Evolutionary conservation across 2,329 filamentous ascomycete species (phyloP).

Genomic region (Fonsecaea erecta): DNA sequence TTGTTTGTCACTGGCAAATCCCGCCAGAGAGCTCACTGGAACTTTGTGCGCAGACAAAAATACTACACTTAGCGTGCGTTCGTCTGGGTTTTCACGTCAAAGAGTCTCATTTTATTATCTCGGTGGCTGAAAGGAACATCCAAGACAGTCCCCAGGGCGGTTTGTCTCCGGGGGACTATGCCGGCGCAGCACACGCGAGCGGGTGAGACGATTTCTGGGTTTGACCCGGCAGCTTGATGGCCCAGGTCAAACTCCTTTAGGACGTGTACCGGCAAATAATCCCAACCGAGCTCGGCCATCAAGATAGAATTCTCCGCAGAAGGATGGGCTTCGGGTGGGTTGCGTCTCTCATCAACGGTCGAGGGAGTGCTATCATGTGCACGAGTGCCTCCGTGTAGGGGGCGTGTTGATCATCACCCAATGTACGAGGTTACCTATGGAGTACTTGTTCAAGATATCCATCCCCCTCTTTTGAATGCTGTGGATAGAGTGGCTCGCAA

Average conservation of each 20-base stretch:
- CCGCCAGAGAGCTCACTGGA: no score
- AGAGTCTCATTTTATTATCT: not conserved
- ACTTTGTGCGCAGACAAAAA: not conserved
- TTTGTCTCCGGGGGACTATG: not conserved
- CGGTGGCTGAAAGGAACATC: not conserved
- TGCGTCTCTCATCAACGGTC: not conserved
- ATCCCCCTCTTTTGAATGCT: not conserved
- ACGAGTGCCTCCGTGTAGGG: no score
- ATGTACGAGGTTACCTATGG: not conserved
- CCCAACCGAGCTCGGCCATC: not conserved
- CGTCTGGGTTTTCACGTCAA: not conserved
- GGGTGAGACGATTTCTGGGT: not conserved
- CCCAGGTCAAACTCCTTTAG: not conserved
- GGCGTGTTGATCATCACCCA: not conserved
- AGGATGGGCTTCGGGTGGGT: not conserved
- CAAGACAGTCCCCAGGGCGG: not conserved
- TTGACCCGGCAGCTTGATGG: not conserved
- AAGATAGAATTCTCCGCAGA: not conserved
- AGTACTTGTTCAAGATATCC: not conserved
- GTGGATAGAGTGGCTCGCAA: not conserved
- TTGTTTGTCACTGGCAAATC: not conserved
- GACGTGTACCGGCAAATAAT: not conserved
- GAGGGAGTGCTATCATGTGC: not conserved
- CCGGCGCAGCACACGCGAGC: not conserved
- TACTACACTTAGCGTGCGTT: not conserved